These are phyloP conservation scores for Paraphoma sp. DNA, from an alignment of 2,329 filamentous ascomycete species.

Conservation along the genomic window DNA sequence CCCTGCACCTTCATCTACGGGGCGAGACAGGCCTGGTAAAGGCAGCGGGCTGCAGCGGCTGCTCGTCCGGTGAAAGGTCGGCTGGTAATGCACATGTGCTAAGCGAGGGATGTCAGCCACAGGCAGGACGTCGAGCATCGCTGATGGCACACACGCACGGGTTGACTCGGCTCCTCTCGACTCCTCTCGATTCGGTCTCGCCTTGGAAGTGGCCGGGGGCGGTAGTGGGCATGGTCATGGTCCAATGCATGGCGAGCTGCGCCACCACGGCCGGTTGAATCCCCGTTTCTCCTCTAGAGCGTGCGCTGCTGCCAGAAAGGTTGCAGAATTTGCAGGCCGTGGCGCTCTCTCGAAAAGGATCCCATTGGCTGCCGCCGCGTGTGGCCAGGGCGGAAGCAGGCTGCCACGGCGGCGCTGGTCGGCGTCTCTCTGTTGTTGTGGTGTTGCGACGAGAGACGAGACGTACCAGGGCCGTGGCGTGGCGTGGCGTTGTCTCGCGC, in stretches of 20 bases:
- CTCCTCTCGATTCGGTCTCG: neutral
- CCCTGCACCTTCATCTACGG: no score
- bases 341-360: neutral
- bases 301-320: neutral
- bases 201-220: neutral
- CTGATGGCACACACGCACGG: no score
- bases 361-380: neutral
- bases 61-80: neutral
- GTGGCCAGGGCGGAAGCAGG: neutral
- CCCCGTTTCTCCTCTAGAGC: neutral
- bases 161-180: neutral
- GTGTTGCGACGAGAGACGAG: neutral
- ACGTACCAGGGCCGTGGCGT: neutral
- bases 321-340: neutral
- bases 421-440: neutral
- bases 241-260: neutral
- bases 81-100: neutral
- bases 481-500: neutral
- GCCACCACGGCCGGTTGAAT: conserved; percentile 4
- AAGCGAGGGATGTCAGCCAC: neutral
- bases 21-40: neutral
- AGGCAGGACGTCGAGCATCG: neutral
- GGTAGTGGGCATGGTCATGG: neutral
- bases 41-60: neutral
- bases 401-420: neutral